Conservation (phyloP, 768 basidiomycete species). For the Clathrus columnatus region DNA sequence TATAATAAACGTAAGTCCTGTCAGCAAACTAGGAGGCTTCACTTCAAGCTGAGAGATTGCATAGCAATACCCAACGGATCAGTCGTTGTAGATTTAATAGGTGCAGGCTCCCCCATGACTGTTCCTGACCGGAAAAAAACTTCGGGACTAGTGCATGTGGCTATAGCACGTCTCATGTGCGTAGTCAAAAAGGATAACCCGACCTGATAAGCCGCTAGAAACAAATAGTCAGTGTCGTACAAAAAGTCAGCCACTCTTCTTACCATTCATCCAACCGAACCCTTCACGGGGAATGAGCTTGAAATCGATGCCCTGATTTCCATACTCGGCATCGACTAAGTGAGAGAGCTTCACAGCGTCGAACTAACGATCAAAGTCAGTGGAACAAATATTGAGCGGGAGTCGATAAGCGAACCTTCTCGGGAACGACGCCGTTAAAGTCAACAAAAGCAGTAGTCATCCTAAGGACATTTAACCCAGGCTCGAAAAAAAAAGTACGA, state of each 20-base stretch:
- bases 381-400: background rate
- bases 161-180: constrained; percentile 92
- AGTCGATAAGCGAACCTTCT: constrained; percentile 55
- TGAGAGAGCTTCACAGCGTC: constrained; percentile 95
- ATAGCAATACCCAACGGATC: constrained; percentile 33
- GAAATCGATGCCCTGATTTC: constrained; percentile 95
- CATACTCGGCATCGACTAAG: constrained; percentile 94
- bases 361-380: constrained; percentile 41
- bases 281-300: constrained; percentile 96
- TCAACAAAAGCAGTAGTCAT: constrained; percentile 93
- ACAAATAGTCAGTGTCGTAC: constrained; percentile 1
- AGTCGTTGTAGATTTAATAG: constrained; percentile 19
- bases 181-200: constrained; percentile 90
- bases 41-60: constrained; percentile 22
- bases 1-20: background rate
- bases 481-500: background rate
- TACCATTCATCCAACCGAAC: constrained; percentile 98
- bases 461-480: constrained; percentile 31
- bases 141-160: constrained; percentile 89
- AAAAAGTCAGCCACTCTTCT: constrained; percentile 17
- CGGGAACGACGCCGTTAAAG: constrained; percentile 96
- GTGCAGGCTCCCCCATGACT: constrained; percentile 27
- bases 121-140: constrained; percentile 58
- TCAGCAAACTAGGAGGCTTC: background rate
- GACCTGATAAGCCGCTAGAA: constrained; percentile 85